Conservation (phyloP, 1,139 yeast species). For the Candida smagusa region DNA sequence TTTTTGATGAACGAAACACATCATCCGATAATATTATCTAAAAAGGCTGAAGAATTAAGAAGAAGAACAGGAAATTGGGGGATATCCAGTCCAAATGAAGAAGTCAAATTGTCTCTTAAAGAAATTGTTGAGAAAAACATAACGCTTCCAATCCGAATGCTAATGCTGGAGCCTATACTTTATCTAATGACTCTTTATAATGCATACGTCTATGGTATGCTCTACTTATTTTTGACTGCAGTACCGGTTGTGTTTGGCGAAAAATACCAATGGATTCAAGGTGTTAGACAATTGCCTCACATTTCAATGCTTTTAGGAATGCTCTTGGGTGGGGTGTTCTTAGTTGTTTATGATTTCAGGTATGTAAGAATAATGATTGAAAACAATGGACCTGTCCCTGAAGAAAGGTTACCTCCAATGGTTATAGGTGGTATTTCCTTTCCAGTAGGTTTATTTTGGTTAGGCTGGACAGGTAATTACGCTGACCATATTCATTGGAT, state of each 20-base stretch:
- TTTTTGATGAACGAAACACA: constrained; percentile 47
- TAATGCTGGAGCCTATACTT: constrained; percentile 69
- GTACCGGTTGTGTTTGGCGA: constrained; percentile 70
- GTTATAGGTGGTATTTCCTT: constrained; percentile 64
- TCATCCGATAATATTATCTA: constrained; percentile 46
- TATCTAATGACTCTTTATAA: constrained; percentile 67
- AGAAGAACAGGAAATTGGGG: constrained; percentile 66
- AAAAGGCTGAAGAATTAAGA: constrained; percentile 61
- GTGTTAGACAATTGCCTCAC: constrained; percentile 62
- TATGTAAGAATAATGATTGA: constrained; percentile 31
- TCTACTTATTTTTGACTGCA: constrained; percentile 73
- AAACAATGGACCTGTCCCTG: constrained; percentile 67
- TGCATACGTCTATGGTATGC: constrained; percentile 79
- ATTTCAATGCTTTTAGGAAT: constrained; percentile 60
- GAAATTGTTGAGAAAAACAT: constrained; percentile 69
- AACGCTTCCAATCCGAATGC: constrained; percentile 65
- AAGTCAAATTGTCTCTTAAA: constrained; percentile 53
- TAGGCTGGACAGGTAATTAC: constrained; percentile 80
- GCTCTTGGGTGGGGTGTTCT: constrained; percentile 48
- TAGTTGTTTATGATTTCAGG: constrained; percentile 25
- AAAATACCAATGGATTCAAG: constrained; percentile 53
- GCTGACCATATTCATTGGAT: constrained; percentile 71
- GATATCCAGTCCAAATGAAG: constrained; percentile 79
- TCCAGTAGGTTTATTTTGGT: constrained; percentile 78
- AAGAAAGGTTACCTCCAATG: constrained; percentile 73